Conservation (phyloP, 2,329 filamentous ascomycete species). For the Colletotrichum tofieldiae region DNA sequence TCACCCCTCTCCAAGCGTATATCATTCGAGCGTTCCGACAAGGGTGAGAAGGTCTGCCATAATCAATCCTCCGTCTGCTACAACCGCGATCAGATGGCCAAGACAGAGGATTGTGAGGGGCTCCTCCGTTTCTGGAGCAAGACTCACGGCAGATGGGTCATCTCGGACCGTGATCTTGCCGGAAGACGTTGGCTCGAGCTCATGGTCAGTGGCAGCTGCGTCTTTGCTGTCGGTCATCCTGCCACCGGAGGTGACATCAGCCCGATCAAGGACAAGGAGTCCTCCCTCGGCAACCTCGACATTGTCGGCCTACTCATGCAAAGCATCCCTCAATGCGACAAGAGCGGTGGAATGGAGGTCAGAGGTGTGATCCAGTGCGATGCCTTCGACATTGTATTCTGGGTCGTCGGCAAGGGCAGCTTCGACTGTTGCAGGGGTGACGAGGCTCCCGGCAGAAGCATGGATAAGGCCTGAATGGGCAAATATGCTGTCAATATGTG, state of each 20-base stretch:
- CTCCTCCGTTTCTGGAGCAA: constrained; percentile 1
- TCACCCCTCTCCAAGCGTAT: constrained; percentile 6
- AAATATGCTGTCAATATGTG: neutral
- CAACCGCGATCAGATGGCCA: constrained; percentile 20
- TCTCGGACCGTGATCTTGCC: constrained; percentile 9
- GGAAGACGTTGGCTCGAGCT: constrained; percentile 21
- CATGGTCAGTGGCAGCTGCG: constrained; percentile 13
- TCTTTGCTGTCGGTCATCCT: constrained; percentile 18
- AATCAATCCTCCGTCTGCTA: neutral
- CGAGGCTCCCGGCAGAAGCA: neutral
- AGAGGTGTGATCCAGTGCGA: constrained; percentile 19
- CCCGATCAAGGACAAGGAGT: neutral
- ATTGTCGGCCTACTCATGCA: constrained; percentile 1
- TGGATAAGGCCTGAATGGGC: neutral
- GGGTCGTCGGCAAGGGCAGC: constrained; percentile 17
- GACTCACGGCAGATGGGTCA: constrained; percentile 5
- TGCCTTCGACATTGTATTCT: constrained; percentile 10
- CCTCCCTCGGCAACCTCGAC: constrained; percentile 16
- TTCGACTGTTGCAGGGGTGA: constrained; percentile 29
- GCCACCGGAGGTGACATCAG: neutral
- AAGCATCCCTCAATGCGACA: neutral
- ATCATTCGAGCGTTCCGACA: neutral
- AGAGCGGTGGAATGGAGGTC: constrained; percentile 7
- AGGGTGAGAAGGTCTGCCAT: neutral
- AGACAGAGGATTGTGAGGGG: constrained; percentile 6